These are phyloP conservation scores for Diaporthe velutina DNA, from an alignment of 2,329 filamentous ascomycete species.

Conservation along the genomic window DNA sequence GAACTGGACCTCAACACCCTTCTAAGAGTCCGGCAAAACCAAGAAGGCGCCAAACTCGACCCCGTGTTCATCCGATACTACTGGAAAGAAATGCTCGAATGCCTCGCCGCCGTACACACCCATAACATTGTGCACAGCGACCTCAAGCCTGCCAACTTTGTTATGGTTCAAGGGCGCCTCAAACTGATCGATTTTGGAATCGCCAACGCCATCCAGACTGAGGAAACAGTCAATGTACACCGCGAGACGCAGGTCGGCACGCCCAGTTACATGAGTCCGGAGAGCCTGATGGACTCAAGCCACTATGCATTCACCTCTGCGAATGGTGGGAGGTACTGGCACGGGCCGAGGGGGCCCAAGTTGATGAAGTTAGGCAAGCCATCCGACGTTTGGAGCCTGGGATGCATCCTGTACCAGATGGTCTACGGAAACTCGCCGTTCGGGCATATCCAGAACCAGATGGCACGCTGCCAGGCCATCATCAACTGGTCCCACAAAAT, in stretches of 20 bases:
- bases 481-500: constrained; percentile 83
- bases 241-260: constrained; percentile 96
- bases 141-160: constrained; percentile 96
- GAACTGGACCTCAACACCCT: constrained; percentile 93
- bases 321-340: constrained; percentile 52
- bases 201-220: constrained; percentile 94
- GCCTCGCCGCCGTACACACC: constrained; percentile 88
- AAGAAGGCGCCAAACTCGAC: constrained; percentile 83
- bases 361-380: constrained; percentile 97
- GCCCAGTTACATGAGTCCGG: constrained; percentile 98
- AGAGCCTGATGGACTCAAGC: constrained; percentile 91
- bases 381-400: constrained; percentile 94
- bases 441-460: constrained; percentile 88
- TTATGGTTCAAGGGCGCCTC: constrained; percentile 88
- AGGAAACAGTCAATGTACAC: constrained; percentile 97
- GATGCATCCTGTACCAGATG: constrained; percentile 98
- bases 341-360: constrained; percentile 65
- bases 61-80: constrained; percentile 94
- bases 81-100: constrained; percentile 99
- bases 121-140: constrained; percentile 97
- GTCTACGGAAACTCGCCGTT: constrained; percentile 97
- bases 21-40: constrained; percentile 79
- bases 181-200: constrained; percentile 99
- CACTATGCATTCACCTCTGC: constrained; percentile 55
- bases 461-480: constrained; percentile 88